Percentiles rank a stretch among this genome's conserved stretches.
Evolutionary conservation across 352 stramenopile species (phyloP).

Genomic region (Phytopythium aichiense): DNA sequence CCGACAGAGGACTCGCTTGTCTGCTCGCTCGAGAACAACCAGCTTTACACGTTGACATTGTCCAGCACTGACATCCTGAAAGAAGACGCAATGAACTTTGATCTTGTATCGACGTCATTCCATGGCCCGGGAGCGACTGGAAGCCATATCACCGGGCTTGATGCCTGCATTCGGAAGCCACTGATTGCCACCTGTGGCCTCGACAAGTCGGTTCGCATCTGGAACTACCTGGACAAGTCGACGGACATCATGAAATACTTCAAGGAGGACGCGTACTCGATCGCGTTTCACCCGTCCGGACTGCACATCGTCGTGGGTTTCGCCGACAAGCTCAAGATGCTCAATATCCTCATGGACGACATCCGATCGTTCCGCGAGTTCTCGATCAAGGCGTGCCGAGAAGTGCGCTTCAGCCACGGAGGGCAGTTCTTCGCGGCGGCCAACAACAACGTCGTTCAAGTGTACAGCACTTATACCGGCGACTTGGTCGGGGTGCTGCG

Average conservation of each 20-base stretch:
- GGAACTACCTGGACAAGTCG: constrained; percentile 93
- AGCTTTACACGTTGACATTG: constrained; percentile 89
- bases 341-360: constrained; percentile 95
- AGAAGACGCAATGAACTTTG: constrained; percentile 93
- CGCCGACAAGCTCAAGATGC: constrained; percentile 91
- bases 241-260: constrained; percentile 92
- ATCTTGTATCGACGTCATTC: constrained; percentile 86
- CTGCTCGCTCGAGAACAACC: constrained; percentile 85
- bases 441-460: constrained; percentile 87
- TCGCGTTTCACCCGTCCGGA: constrained; percentile 91
- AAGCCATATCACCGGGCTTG: constrained; percentile 88
- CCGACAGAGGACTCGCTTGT: constrained; percentile 88
- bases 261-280: constrained; percentile 83
- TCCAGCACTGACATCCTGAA: constrained; percentile 92
- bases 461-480: constrained; percentile 79
- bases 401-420: constrained; percentile 90
- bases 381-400: constrained; percentile 88
- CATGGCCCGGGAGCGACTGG: constrained; percentile 67
- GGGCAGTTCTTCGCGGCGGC: constrained; percentile 89
- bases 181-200: constrained; percentile 88
- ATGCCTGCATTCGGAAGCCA: constrained; percentile 91
- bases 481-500: constrained; percentile 67
- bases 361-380: constrained; percentile 90
- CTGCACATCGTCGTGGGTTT: constrained; percentile 90
- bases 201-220: constrained; percentile 90